Evolutionary conservation across 257 asterid species (phyloP).

Genomic region (Agastache rugosa): DNA sequence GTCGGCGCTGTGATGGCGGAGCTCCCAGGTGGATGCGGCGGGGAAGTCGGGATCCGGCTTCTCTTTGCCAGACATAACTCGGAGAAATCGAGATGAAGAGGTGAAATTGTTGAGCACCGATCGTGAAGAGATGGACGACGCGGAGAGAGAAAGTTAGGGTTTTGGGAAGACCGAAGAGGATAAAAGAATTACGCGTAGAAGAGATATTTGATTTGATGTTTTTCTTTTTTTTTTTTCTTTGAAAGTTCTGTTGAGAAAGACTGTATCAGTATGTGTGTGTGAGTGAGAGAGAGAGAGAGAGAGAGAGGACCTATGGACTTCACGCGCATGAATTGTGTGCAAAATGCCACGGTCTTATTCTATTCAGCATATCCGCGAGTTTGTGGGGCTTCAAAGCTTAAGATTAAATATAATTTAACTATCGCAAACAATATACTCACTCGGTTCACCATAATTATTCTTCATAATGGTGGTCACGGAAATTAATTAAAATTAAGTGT

Average conservation of each 20-base stretch:
- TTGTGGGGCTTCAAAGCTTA: background rate
- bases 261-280: constrained; percentile 25
- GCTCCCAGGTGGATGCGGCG: constrained; percentile 55
- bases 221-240: background rate
- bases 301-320: background rate
- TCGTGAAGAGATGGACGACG: constrained; percentile 7
- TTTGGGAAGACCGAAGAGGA: constrained; percentile 44
- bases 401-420: no score
- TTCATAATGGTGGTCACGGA: no score
- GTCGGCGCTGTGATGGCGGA: constrained; percentile 38
- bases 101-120: background rate
- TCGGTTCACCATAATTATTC: no score
- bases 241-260: constrained; percentile 39
- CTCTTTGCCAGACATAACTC: constrained; percentile 45
- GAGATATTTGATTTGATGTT: constrained; percentile 31
- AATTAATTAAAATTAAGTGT: no score
- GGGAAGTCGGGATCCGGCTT: constrained; percentile 46
- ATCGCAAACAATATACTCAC: no score
- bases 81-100: background rate
- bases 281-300: constrained; percentile 32
- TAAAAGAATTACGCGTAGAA: constrained; percentile 44
- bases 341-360: constrained; percentile 13
- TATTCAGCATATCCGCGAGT: background rate
- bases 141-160: constrained; percentile 62
- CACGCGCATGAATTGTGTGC: constrained; percentile 43